Evolutionary conservation across 1,284 basidiomycete genomes (phyloP), one percentile per base, ranked within the genome.

Genomic region (Exobasidium cylindrosporum): DNA sequence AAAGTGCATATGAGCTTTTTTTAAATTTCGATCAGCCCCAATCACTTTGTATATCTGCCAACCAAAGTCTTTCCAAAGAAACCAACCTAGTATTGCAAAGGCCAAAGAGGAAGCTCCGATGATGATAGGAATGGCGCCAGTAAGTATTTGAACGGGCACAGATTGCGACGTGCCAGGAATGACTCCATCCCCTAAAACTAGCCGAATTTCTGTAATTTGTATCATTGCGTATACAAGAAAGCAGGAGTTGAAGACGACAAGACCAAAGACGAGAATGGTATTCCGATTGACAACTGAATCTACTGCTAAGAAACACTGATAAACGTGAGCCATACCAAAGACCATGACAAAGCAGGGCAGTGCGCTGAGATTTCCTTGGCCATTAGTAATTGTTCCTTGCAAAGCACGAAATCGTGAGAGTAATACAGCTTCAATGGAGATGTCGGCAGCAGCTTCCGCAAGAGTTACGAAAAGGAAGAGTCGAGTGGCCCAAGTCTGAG

Each of bases 41-140:
- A 62, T 74, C 61, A 63, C 64, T 56, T 71, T 72, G 67, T 75
- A 75, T 44, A 75, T 71, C 45, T 73, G 66, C 72, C 73, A 73
- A 31, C 73, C 73, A 28, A 74, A 75, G 53, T 73, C 73, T 57
- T 67, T 72, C 63, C 67, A 72, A 28, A 75, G 31, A 52, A 64
- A 67, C 69, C 67, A 73, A 10, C 63, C 63, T 14, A 75, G 64
- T 11, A 64, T 46, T 10, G 65, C n/a, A 47, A 72, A 72, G n/a
- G 65, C 64, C 29, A 70, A 43, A 35, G 68, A 64, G 44, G 70
- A 63, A 40, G 65, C 53, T 4, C 66, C 70, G 46, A 75, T 70
- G n/a, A 75, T 68, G 58, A 66, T 65, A 3, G 73, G 72, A 43
- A 74, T 75, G 23, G 67, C 68, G 4, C 69, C 70, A 3, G 73